Evolutionary conservation across 805 yeast species (phyloP).

Genomic region (Cephaloascus albidus): DNA sequence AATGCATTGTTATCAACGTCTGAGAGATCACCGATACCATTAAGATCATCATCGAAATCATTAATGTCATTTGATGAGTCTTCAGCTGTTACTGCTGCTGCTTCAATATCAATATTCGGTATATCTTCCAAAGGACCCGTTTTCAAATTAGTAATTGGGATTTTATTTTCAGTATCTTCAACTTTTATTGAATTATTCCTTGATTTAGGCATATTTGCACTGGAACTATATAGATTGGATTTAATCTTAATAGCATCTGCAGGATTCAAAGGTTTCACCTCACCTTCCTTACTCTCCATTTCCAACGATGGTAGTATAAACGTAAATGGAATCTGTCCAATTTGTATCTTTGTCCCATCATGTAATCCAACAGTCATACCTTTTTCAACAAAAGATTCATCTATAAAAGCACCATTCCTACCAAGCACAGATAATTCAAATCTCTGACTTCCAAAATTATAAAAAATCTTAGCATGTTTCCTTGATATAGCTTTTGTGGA

Average conservation of each 20-base stretch:
- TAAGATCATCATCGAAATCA: not conserved
- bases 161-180: constrained; percentile 4
- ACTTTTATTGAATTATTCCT: constrained; percentile 4
- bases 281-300: constrained; percentile 19
- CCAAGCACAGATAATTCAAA: constrained; percentile 90
- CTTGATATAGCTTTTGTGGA: constrained; percentile 89
- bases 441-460: constrained; percentile 92
- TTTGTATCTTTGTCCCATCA: constrained; percentile 80
- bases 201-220: constrained; percentile 4
- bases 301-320: constrained; percentile 76
- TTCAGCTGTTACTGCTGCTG: constrained; percentile 5
- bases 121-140: no score
- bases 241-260: constrained; percentile 51
- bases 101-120: not conserved
- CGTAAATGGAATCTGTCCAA: constrained; percentile 84
- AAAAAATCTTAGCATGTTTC: constrained; percentile 90
- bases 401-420: constrained; percentile 94
- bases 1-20: not conserved
- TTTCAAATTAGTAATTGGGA: no score
- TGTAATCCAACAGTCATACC: constrained; percentile 85
- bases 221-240: constrained; percentile 31
- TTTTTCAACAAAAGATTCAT: constrained; percentile 79
- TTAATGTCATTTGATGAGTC: constrained; percentile 2
- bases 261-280: constrained; percentile 42
- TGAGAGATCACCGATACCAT: constrained; percentile 10